Percentiles rank a stretch among this genome's conserved stretches.
phyloP scores from a whole-genome alignment of 352 stramenopile genomes.

The Pythium sp. region DNA sequence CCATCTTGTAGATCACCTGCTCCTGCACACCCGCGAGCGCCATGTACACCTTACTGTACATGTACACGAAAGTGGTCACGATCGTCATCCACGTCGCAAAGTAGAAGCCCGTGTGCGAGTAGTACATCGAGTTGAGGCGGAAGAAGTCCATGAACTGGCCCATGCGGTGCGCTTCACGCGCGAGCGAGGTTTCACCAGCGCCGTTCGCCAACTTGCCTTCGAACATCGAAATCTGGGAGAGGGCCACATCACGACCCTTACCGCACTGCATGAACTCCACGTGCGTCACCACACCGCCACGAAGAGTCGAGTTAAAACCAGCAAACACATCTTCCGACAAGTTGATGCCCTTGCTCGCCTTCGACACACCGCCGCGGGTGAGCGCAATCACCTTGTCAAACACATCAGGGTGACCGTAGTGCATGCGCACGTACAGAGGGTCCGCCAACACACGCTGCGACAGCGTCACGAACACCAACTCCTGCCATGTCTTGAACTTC shows the following conservation, averaged over 20 bases:
- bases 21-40: constrained; percentile 65
- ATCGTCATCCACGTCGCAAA: constrained; percentile 87
- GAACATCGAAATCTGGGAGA: constrained; percentile 87
- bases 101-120: constrained; percentile 86
- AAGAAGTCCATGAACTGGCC: constrained; percentile 87
- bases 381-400: constrained; percentile 81
- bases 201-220: constrained; percentile 85
- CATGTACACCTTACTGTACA: constrained; percentile 85
- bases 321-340: constrained; percentile 86
- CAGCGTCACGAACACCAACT: constrained; percentile 82
- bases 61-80: constrained; percentile 86
- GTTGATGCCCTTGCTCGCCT: constrained; percentile 83
- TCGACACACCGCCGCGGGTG: constrained; percentile 72
- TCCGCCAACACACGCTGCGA: constrained; percentile 77
- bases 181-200: constrained; percentile 71
- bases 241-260: constrained; percentile 80
- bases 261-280: constrained; percentile 88
- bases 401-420: constrained; percentile 83
- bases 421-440: constrained; percentile 74
- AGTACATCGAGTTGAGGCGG: constrained; percentile 86
- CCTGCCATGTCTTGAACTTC: constrained; percentile 87
- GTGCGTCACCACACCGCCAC: constrained; percentile 74
- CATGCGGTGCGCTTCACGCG: constrained; percentile 81
- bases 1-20: constrained; percentile 75
- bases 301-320: constrained; percentile 77